A percentile compares a stretch with the other conserved stretches of the same genome.
phyloP scores from a whole-genome alignment of 371 early-diverging fungal species.

The Mucor circinelloides region DNA sequence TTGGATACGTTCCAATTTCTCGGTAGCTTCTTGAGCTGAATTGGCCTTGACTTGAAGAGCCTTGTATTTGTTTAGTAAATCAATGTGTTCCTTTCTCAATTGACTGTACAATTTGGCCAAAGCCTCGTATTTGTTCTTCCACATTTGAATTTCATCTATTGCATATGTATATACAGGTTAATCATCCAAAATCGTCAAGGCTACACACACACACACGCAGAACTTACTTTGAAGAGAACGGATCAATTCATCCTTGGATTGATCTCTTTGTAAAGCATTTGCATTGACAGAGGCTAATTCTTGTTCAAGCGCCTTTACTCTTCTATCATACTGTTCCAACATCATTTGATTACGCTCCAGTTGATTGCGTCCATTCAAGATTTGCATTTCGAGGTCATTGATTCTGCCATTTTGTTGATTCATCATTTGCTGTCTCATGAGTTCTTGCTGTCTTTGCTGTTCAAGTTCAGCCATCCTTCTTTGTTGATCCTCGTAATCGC shows the following conservation, averaged over 20 bases:
- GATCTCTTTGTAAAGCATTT: conserved; percentile 69
- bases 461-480: conserved; percentile 67
- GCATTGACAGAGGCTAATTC: conserved; percentile 77
- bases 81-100: conserved; percentile 95
- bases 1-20: conserved; percentile 77
- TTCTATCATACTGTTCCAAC: conserved; percentile 82
- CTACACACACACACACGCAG: neutral
- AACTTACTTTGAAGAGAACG: conserved; percentile 74
- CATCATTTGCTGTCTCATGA: conserved; percentile 74
- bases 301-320: conserved; percentile 77
- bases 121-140: conserved; percentile 92
- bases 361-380: conserved; percentile 76
- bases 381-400: conserved; percentile 78
- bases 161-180: neutral
- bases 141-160: conserved; percentile 74
- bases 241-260: conserved; percentile 75
- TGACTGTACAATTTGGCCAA: conserved; percentile 94
- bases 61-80: conserved; percentile 87
- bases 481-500: conserved; percentile 76
- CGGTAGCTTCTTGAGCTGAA: conserved; percentile 75
- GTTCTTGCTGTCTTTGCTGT: conserved; percentile 66
- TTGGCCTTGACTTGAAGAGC: conserved; percentile 80
- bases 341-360: conserved; percentile 83
- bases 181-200: too few relatives aligned
- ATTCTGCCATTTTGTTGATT: conserved; percentile 76